A percentile compares a stretch with the other conserved stretches of the same genome.
Evolutionary conservation across 2,329 filamentous ascomycete species (phyloP).

Genomic region (Monosporascus sp.): DNA sequence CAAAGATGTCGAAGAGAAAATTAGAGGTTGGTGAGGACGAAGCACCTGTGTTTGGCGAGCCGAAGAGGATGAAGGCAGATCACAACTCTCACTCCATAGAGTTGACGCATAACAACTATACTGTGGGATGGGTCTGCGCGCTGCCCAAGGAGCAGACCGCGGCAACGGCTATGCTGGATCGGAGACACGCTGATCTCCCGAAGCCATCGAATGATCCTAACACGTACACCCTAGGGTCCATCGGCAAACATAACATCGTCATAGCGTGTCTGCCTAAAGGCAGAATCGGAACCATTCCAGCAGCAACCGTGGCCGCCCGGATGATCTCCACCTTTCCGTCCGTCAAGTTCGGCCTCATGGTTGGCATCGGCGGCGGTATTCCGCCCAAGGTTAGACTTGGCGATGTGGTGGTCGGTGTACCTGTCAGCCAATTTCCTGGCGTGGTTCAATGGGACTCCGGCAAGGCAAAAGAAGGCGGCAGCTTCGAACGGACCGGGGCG

Average conservation of each 20-base stretch:
- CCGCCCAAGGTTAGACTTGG: slow-evolving; percentile 16
- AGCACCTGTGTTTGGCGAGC: too few species aligned
- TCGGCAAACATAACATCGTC: slow-evolving; percentile 18
- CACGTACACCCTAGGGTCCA: slow-evolving; percentile 16
- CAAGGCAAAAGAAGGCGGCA: slow-evolving; percentile 8
- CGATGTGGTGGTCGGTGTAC: slow-evolving; percentile 20
- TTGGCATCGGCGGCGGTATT: slow-evolving; percentile 34
- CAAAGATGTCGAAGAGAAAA: too few species aligned
- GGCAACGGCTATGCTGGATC: slow-evolving; percentile 15
- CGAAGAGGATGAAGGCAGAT: too few species aligned
- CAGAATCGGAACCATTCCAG: slow-evolving; percentile 27
- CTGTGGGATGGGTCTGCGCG: slow-evolving; percentile 17
- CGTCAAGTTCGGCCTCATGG: slow-evolving; percentile 35
- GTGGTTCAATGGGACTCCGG: slow-evolving; percentile 22
- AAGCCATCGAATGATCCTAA: slow-evolving; percentile 5
- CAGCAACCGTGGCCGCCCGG: slow-evolving; percentile 26
- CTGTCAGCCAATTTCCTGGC: slow-evolving; percentile 8
- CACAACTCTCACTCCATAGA: too few species aligned
- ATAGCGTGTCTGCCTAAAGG: slow-evolving; percentile 18
- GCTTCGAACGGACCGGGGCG: slow-evolving; percentile 12
- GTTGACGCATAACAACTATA: slow-evolving; percentile 10
- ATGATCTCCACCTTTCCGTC: slow-evolving; percentile 27
- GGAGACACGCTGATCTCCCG: slow-evolving; percentile 6
- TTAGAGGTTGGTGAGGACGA: too few species aligned
- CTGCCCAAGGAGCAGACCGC: slow-evolving; percentile 14